Evolutionary conservation across 1,284 basidiomycete species (phyloP).

Genomic region (Trametes sp.): DNA sequence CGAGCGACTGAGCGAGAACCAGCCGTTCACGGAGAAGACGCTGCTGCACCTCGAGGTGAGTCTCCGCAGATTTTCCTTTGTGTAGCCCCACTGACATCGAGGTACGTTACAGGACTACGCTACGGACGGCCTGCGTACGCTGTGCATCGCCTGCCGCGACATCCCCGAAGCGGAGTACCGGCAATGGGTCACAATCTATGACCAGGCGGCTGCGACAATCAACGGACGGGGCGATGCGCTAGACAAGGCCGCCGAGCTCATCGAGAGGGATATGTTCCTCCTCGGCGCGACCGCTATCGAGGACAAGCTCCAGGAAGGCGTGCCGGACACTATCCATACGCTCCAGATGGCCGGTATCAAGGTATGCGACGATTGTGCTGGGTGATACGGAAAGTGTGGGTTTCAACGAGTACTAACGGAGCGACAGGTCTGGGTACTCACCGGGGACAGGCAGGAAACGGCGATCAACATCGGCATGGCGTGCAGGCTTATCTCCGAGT

Average conservation of each 20-base stretch:
- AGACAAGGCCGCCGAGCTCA: conserved; percentile 94
- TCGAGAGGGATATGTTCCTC: conserved; percentile 93
- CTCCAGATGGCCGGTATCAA: conserved; percentile 98
- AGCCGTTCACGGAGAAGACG: conserved; percentile 89
- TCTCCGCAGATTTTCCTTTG: neutral
- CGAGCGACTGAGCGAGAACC: conserved; percentile 84
- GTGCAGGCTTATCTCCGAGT: conserved; percentile 95
- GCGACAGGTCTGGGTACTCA: conserved; percentile 93
- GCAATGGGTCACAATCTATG: conserved; percentile 89
- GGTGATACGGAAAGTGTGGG: neutral
- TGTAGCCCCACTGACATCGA: neutral
- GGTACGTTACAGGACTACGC: conserved; percentile 79
- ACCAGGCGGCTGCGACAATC: conserved; percentile 92
- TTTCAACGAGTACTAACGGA: conserved; percentile 1
- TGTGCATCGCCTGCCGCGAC: conserved; percentile 96
- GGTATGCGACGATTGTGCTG: too few species aligned
- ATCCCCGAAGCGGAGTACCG: conserved; percentile 90
- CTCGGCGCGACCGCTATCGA: conserved; percentile 98
- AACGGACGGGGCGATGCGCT: conserved; percentile 93
- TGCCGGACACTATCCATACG: conserved; percentile 98
- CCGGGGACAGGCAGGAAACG: conserved; percentile 98
- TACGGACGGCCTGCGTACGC: conserved; percentile 94
- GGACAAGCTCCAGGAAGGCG: conserved; percentile 98
- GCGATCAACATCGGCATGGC: conserved; percentile 99
- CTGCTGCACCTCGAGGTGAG: conserved; percentile 88